These are phyloP conservation scores for Vicia faba DNA, from an alignment of 306 rosid genomes.

Conservation along the genomic window DNA sequence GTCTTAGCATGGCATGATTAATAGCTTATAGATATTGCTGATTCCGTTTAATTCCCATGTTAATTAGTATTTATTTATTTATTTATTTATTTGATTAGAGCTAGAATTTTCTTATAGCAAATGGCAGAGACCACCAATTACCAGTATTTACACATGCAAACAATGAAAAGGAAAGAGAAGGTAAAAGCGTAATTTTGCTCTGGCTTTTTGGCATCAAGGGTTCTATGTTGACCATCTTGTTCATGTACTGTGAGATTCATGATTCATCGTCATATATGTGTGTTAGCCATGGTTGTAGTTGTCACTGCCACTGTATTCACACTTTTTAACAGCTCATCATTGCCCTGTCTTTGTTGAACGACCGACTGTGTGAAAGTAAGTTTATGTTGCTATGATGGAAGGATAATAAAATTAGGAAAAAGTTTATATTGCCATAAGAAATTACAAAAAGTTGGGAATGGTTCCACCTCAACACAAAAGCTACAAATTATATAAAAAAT, in stretches of 20 bases:
- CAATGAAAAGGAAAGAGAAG: neutral
- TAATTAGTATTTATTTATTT: neutral
- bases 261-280: neutral
- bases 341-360: neutral
- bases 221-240: constrained; percentile 11
- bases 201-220: constrained; percentile 12
- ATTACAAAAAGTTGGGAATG: too few species aligned
- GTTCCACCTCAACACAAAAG: too few species aligned
- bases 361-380: neutral
- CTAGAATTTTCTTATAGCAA: constrained; percentile 8
- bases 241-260: constrained; percentile 5
- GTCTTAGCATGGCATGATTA: constrained; percentile 10
- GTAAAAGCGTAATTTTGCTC: neutral
- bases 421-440: too few species aligned
- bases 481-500: too few species aligned
- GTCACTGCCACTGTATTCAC: constrained; percentile 1
- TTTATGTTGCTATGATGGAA: too few species aligned
- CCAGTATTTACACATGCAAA: constrained; percentile 4
- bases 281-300: neutral
- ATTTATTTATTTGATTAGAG: constrained; percentile 8
- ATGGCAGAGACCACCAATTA: neutral
- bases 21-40: constrained; percentile 31
- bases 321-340: neutral
- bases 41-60: neutral
- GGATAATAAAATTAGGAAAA: too few species aligned